These are phyloP conservation scores for Lachancea meyersii DNA, from an alignment of 805 yeast genomes.

Conservation along the genomic window DNA sequence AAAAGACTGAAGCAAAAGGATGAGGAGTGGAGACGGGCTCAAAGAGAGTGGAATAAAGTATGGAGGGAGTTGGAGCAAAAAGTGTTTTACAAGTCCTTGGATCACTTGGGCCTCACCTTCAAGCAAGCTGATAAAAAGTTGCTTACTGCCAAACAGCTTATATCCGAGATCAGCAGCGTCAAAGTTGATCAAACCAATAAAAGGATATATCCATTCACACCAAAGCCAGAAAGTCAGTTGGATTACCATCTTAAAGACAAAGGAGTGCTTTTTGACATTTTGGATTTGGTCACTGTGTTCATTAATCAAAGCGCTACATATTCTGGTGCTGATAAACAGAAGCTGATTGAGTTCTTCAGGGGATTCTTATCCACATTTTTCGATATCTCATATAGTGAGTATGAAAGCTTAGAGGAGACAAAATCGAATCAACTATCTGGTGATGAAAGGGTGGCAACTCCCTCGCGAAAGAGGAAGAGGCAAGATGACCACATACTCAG, in stretches of 20 bases:
- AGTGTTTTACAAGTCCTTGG: slow-evolving; percentile 87
- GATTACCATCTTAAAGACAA: slow-evolving; percentile 58
- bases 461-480: slow-evolving; percentile 30
- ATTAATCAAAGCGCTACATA: slow-evolving; percentile 65
- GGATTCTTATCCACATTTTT: slow-evolving; percentile 70
- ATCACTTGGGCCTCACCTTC: slow-evolving; percentile 91
- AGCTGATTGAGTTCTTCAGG: slow-evolving; percentile 62
- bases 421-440: slow-evolving; percentile 5
- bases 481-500: slow-evolving; percentile 49
- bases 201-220: slow-evolving; percentile 77
- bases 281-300: slow-evolving; percentile 59
- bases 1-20: slow-evolving; percentile 94
- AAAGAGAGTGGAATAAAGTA: slow-evolving; percentile 96
- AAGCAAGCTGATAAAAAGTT: slow-evolving; percentile 94
- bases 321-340: slow-evolving; percentile 74
- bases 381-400: slow-evolving; percentile 44
- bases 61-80: slow-evolving; percentile 98
- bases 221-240: slow-evolving; percentile 73
- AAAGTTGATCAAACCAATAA: slow-evolving; percentile 88
- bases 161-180: slow-evolving; percentile 86
- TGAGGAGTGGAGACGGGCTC: slow-evolving; percentile 98
- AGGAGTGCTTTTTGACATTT: slow-evolving; percentile 66
- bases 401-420: slow-evolving; percentile 36
- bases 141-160: slow-evolving; percentile 80
- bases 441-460: not conserved